Base-by-base conservation (phyloP, 108 stramenopile species). In the Skeletonema potamos region DNA sequence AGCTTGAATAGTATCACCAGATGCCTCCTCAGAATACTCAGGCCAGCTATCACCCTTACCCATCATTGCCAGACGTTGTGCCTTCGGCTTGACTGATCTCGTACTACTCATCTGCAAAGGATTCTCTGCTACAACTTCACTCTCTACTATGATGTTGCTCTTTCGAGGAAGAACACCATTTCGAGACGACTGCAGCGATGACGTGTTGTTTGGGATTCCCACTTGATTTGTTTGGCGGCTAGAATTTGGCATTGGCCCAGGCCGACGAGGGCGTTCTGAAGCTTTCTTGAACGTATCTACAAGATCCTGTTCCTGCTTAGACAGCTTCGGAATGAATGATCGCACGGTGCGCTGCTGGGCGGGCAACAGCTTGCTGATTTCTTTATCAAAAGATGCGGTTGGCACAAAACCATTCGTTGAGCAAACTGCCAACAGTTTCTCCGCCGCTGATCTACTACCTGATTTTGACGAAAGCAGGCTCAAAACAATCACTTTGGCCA, bases 1-100 rank as follows among this genome's bases (percentile, higher is more conserved):
- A 12, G 71, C 62, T 15, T 32, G 58, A 27, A 82, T 30, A 32
- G 60, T 34, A 34, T 68, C 33, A 27, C 79, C 86, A 54, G 59
- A 58, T 7, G 91, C 86, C 60, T 92, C 87, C 66, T 92, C 95
- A 20, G 95, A 92, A 76, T 86, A 96, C 58, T 93, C 92, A 10
- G 92, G 92, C 92, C 82, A 83, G 48, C 55, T 33, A n/a, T 85
- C 82, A 26, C 73, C 64, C 58, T 77, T 83, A 7, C 62, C 54
- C 22, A 64, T 39, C 39, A 61, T 37, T 26, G 76, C 65, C 27
- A 75, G 28, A 27, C 70, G 58, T 43, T 76, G 62, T 51, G 29
- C 12, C 34, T 81, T 76, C 48, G 72, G 34, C 18, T 58, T 74
- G 12, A 3, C 17, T 24, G 80, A 71, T 32, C 68, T 71, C 12